Conservation (phyloP, 1,284 basidiomycete genomes). For the Ustilago lituana region DNA sequence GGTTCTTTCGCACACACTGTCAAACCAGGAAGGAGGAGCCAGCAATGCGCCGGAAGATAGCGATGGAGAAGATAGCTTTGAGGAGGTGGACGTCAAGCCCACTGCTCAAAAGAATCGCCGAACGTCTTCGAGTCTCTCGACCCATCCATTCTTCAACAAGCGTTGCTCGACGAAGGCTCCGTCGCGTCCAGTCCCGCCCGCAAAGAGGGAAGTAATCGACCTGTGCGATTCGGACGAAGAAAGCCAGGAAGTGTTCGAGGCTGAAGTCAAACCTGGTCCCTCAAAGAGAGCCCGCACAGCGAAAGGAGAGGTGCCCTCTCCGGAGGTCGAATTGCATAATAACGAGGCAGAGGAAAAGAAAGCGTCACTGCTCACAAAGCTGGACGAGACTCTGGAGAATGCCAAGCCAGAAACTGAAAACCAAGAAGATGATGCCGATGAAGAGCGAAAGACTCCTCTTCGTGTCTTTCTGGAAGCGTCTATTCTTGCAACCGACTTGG, state of each 20-base stretch:
- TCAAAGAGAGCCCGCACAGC: conserved; percentile 16
- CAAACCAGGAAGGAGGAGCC: conserved; percentile 22
- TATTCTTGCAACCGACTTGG: conserved; percentile 83
- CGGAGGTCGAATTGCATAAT: neutral
- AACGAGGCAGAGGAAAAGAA: neutral
- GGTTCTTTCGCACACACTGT: conserved; percentile 33
- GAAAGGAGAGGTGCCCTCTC: conserved; percentile 1
- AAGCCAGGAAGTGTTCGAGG: conserved; percentile 5
- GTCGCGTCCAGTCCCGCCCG: neutral
- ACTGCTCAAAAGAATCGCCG: neutral
- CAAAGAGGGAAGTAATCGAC: conserved; percentile 39
- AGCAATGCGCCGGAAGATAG: conserved; percentile 7
- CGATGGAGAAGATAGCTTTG: conserved; percentile 36
- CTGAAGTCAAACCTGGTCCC: conserved; percentile 2
- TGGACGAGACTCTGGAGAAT: conserved; percentile 20
- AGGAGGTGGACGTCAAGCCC: conserved; percentile 67
- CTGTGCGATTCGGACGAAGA: conserved; percentile 24
- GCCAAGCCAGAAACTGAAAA: conserved; percentile 5
- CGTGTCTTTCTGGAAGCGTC: conserved; percentile 84
- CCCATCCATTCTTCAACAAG: conserved; percentile 24
- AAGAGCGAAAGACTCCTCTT: conserved; percentile 70
- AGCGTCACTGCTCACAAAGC: conserved; percentile 12
- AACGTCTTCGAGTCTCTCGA: neutral
- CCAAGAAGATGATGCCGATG: conserved; percentile 35
- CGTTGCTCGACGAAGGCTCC: neutral